Evolutionary conservation across 1,284 basidiomycete genomes (phyloP), one percentile per base, ranked within the genome.

Genomic region (Vanrija sp.): DNA sequence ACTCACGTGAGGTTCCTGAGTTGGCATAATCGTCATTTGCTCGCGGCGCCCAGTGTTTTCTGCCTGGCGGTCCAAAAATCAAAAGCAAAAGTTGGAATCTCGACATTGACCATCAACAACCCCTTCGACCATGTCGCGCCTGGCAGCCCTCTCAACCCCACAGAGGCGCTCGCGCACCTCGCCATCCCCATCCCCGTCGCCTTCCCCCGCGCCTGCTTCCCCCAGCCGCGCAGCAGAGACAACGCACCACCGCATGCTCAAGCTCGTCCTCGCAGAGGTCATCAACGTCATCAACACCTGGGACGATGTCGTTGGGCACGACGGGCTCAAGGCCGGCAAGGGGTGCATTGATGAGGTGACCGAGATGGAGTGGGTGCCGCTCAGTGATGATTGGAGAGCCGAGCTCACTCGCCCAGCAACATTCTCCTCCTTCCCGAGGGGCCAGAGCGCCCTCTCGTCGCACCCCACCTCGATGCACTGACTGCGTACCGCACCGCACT

Each of bases 151-250:
- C 38, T 50, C 54, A 7, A 62, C 81, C 4, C 80, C 83, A 4
- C 78, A 81, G 7, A 9, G 31, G 31, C 79, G 80, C 15, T 76
- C 80, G 31, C 65, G 59, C 47, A 48, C 54, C 35, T 59, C 60
- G 57, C 50, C 61, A 6, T 62, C 69, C 12, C 78, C 83, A 3
- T 67, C 74, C 0, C 74, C 77, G 0, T 79, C 73, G 45, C 75
- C 74, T 2, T 67, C 59, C 3, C 64, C 67, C 0, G 55, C 54
- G 1, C 45, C 56, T 3, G 49, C 59, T 14, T 62, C 59, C 6
- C 57, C 64, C 4, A 37, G 53, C 0, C 60, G 54, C 15, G 24
- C 39, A 3, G 41, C 37, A 3, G 72, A 74, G 47, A 70, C 72
- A 35, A 70, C 69, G 3, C 61, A 71, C 56, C 72, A 74, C 54